phyloP scores from a whole-genome alignment of 2,329 filamentous ascomycete species.

The Colletotrichum cereale region DNA sequence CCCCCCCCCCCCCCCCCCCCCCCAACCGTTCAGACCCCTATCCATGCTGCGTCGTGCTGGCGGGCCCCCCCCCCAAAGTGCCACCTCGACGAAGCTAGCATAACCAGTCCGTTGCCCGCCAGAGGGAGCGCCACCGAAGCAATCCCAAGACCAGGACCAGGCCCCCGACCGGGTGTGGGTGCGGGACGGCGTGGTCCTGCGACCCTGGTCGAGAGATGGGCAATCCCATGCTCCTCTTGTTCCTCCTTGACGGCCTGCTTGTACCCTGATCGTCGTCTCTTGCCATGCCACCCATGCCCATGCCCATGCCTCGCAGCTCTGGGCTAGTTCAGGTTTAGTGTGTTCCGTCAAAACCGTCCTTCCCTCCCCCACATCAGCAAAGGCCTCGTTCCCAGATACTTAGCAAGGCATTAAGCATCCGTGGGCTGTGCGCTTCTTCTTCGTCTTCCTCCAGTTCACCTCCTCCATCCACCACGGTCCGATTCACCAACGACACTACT shows the following conservation, averaged over 20 bases:
- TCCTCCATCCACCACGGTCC: slow-evolving; percentile 42
- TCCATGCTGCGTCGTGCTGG: slow-evolving; percentile 46
- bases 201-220: slow-evolving; percentile 37
- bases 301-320: slow-evolving; percentile 53
- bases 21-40: slow-evolving; percentile 48
- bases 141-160: slow-evolving; percentile 39
- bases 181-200: slow-evolving; percentile 38
- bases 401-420: slow-evolving; percentile 50
- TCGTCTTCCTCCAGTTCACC: slow-evolving; percentile 43
- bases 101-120: slow-evolving; percentile 39
- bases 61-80: slow-evolving; percentile 27
- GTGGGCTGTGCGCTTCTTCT: slow-evolving; percentile 43
- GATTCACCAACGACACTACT: slow-evolving; percentile 40
- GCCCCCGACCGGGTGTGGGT: slow-evolving; percentile 37
- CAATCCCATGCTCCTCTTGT: slow-evolving; percentile 38
- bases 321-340: slow-evolving; percentile 55
- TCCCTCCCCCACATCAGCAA: slow-evolving; percentile 48
- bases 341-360: slow-evolving; percentile 50
- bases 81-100: slow-evolving; percentile 39
- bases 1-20: too few relatives aligned
- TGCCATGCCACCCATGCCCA: slow-evolving; percentile 51
- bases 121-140: slow-evolving; percentile 43
- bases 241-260: slow-evolving; percentile 32
- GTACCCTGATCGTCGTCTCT: slow-evolving; percentile 47
- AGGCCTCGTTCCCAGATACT: slow-evolving; percentile 48